Percentiles rank a stretch among this genome's conserved stretches.
Conservation (phyloP, 495 filamentous ascomycete species). For the Acidomyces sp. region DNA sequence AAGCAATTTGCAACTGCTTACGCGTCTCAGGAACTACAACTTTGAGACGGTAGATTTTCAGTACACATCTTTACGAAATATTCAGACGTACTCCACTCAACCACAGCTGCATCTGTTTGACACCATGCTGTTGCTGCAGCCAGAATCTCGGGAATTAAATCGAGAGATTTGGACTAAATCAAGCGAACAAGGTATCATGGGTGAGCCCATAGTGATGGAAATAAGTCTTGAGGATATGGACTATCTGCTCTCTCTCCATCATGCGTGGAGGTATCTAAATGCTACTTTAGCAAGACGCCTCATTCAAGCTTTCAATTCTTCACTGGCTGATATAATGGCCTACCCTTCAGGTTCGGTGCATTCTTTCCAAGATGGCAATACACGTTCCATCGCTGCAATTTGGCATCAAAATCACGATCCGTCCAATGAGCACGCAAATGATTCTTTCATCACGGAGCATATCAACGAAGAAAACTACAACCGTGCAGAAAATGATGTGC, state of each 20-base stretch:
- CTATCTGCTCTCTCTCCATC: conserved; percentile 14
- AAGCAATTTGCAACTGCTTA: conserved; percentile 40
- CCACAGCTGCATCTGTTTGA: conserved; percentile 50
- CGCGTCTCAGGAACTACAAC: conserved; percentile 43
- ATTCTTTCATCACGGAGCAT: too few relatives aligned
- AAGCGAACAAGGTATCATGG: conserved; percentile 61
- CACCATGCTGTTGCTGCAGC: conserved; percentile 62
- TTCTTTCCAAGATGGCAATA: neutral
- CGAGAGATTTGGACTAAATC: conserved; percentile 48
- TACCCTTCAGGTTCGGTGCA: neutral
- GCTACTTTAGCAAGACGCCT: neutral
- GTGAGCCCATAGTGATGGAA: conserved; percentile 28
- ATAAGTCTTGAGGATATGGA: neutral
- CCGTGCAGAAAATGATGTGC: conserved; percentile 35
- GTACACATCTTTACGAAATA: conserved; percentile 51
- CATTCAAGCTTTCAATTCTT: neutral
- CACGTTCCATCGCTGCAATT: neutral
- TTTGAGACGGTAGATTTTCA: conserved; percentile 48
- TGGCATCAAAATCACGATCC: neutral
- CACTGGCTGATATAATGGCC: neutral
- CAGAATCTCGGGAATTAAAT: conserved; percentile 38
- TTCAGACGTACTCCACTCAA: conserved; percentile 36
- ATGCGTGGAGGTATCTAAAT: conserved; percentile 15
- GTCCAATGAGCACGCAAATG: neutral
- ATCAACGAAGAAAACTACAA: conserved; percentile 35